Percentiles rank a stretch among this genome's conserved stretches.
Conservation (phyloP, 2,329 filamentous ascomycete species). For the Penicillium occitanis region DNA sequence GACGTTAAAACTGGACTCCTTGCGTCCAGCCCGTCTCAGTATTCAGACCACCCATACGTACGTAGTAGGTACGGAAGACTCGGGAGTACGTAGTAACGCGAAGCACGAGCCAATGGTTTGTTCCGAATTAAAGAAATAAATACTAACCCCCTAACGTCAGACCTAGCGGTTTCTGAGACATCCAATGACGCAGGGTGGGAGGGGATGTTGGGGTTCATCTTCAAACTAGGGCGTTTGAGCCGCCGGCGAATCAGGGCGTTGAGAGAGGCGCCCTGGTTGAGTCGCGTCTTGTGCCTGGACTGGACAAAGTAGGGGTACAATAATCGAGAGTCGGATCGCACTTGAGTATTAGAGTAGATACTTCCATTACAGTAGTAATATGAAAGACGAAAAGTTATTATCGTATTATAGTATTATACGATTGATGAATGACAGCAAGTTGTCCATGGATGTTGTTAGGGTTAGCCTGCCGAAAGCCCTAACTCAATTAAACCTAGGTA, state of each 20-base stretch:
- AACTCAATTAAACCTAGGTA: too few species aligned
- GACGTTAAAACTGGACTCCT: neutral
- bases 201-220: neutral
- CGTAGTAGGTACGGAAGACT: neutral
- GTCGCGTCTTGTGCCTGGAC: neutral
- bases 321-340: neutral
- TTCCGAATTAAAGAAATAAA: neutral
- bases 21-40: neutral
- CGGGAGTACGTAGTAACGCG: neutral
- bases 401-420: too few species aligned
- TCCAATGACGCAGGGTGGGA: constrained; percentile 11
- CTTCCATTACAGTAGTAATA: too few species aligned
- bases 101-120: constrained; percentile 15
- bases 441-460: too few species aligned
- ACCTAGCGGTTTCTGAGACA: neutral
- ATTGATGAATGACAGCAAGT: too few species aligned
- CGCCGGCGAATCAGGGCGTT: neutral
- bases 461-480: too few species aligned
- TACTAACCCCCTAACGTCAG: neutral
- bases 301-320: neutral
- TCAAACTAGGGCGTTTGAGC: neutral
- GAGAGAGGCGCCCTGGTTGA: neutral
- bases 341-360: too few species aligned
- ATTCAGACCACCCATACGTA: neutral
- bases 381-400: too few species aligned